Evolutionary conservation across 495 filamentous ascomycete genomes (phyloP).

Genomic region (Penicillium diatomitis): DNA sequence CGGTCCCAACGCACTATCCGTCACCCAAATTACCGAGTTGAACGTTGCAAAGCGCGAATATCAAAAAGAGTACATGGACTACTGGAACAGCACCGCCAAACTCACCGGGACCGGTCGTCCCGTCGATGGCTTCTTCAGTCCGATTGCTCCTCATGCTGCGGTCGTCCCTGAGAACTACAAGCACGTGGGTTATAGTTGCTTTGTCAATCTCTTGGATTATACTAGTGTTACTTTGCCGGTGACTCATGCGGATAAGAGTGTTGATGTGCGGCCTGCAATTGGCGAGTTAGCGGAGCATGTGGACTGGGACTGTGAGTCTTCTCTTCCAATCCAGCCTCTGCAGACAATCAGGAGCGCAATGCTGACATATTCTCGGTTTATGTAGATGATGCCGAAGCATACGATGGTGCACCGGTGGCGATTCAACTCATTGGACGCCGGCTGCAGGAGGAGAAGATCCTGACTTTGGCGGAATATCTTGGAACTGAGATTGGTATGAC

Average conservation of each 20-base stretch:
- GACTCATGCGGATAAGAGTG: slow-evolving; percentile 41
- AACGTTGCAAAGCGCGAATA: slow-evolving; percentile 52
- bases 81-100: slow-evolving; percentile 54
- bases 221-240: slow-evolving; percentile 50
- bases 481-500: slow-evolving; percentile 13
- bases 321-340: not conserved
- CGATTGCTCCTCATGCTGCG: slow-evolving; percentile 36
- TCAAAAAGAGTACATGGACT: slow-evolving; percentile 58
- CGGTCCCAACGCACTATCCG: slow-evolving; percentile 20
- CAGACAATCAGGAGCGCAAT: not conserved
- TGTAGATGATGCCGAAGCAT: slow-evolving; percentile 40
- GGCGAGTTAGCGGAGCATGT: slow-evolving; percentile 34
- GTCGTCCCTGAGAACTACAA: slow-evolving; percentile 39
- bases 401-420: slow-evolving; percentile 46
- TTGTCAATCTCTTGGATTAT: slow-evolving; percentile 52
- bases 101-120: slow-evolving; percentile 48
- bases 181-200: slow-evolving; percentile 43
- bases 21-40: slow-evolving; percentile 38
- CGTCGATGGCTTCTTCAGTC: slow-evolving; percentile 44
- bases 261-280: slow-evolving; percentile 37
- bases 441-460: slow-evolving; percentile 46
- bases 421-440: slow-evolving; percentile 44
- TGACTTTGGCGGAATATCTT: slow-evolving; percentile 33
- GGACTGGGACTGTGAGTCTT: slow-evolving; percentile 45
- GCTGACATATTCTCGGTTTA: not conserved